A percentile compares a stretch with the other conserved stretches of the same genome.
phyloP scores from a whole-genome alignment of 2,329 filamentous ascomycete species.

The Drechslera avenae region DNA sequence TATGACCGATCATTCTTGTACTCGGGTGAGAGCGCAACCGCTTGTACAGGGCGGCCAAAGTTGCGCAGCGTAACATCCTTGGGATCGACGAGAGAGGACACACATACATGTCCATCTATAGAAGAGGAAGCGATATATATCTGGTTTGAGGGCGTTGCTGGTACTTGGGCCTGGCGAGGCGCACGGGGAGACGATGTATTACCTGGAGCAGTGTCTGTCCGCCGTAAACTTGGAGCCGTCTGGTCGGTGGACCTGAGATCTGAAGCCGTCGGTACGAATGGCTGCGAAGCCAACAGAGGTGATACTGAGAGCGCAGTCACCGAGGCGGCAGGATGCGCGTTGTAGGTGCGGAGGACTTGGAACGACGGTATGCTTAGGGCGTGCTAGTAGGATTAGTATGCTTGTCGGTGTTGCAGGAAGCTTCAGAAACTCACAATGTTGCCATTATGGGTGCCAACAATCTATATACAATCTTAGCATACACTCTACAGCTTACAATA shows the following conservation, averaged over 20 bases:
- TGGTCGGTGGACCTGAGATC: conserved; percentile 31
- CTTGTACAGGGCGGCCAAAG: conserved; percentile 89
- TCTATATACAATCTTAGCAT: conserved; percentile 57
- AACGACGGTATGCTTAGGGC: conserved; percentile 83
- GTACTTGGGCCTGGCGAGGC: conserved; percentile 64
- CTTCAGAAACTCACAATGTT: conserved; percentile 74
- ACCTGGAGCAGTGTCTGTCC: conserved; percentile 26
- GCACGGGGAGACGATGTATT: conserved; percentile 57
- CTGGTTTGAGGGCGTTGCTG: conserved; percentile 81
- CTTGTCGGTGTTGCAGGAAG: background rate
- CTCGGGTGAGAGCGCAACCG: conserved; percentile 91
- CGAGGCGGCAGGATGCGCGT: conserved; percentile 83
- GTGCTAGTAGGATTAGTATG: conserved; percentile 62
- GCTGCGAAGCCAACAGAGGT: conserved; percentile 69
- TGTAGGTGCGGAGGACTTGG: conserved; percentile 81
- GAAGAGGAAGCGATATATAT: conserved; percentile 94
- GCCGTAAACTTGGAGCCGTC: conserved; percentile 51
- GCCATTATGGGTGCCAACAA: conserved; percentile 93
- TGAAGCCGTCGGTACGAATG: conserved; percentile 38
- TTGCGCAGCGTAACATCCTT: conserved; percentile 92
- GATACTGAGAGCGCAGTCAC: conserved; percentile 90
- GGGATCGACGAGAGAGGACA: conserved; percentile 82
- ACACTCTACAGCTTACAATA: conserved; percentile 68
- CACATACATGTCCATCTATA: conserved; percentile 92
- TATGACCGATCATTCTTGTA: conserved; percentile 90